Evolutionary conservation across 768 basidiomycete genomes (phyloP).

Genomic region (Pleurotus pulmonarius): DNA sequence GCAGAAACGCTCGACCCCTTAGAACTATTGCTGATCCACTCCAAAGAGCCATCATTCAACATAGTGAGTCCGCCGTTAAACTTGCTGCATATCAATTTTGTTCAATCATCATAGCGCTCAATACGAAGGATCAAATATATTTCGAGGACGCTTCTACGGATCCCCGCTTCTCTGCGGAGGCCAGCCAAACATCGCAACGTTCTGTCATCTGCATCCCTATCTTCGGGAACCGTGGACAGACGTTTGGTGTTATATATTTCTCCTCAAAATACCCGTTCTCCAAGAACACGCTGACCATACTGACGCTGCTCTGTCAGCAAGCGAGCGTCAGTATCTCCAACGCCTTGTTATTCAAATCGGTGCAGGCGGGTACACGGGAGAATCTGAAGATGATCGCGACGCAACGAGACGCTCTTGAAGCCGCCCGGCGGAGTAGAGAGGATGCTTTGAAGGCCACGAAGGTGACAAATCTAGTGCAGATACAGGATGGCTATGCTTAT

Average conservation of each 20-base stretch:
- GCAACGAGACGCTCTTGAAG: constrained; percentile 66
- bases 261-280: constrained; percentile 66
- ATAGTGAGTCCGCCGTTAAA: constrained; percentile 39
- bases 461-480: constrained; percentile 26
- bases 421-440: constrained; percentile 65
- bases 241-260: constrained; percentile 67
- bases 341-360: constrained; percentile 69
- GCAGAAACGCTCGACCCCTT: constrained; percentile 58
- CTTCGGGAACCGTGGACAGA: constrained; percentile 72
- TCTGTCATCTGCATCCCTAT: constrained; percentile 70
- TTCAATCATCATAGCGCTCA: constrained; percentile 43
- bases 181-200: constrained; percentile 53
- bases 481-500: background rate
- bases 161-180: constrained; percentile 66
- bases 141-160: constrained; percentile 62
- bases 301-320: constrained; percentile 68
- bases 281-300: constrained; percentile 52
- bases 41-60: constrained; percentile 63
- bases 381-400: constrained; percentile 77
- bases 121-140: constrained; percentile 58
- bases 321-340: constrained; percentile 75
- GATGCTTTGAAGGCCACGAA: constrained; percentile 74
- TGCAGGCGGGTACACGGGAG: constrained; percentile 69
- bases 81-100: background rate
- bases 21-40: constrained; percentile 57